Conservation (phyloP, 371 early-diverging fungal genomes). For the Dinochytrium kinnereticum region DNA sequence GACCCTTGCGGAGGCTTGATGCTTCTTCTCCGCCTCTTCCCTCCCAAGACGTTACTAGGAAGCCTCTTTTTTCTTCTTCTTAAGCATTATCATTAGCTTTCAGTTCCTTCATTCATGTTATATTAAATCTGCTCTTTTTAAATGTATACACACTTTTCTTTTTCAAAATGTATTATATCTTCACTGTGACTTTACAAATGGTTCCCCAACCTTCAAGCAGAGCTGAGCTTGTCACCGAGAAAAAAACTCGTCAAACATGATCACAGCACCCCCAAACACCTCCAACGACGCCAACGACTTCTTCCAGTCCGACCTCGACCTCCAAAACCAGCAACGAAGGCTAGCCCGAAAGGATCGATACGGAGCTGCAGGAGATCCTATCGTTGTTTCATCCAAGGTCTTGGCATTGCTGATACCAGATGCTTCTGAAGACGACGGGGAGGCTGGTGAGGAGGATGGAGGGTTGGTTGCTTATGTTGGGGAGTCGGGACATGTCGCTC, state of each 20-base stretch:
- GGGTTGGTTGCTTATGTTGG: constrained; percentile 55
- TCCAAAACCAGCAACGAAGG: constrained; percentile 61
- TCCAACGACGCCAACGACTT: constrained; percentile 66
- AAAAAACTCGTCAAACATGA: neutral
- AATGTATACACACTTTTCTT: no score
- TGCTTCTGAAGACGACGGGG: neutral
- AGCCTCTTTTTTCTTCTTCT: no score
- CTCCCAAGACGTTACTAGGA: no score
- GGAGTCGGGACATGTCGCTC: constrained; percentile 66
- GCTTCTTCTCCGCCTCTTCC: no score
- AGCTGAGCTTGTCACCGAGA: no score
- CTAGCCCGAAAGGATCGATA: constrained; percentile 60
- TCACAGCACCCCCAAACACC: constrained; percentile 18
- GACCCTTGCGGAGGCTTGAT: no score
- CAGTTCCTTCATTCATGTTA: no score
- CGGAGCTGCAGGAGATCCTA: constrained; percentile 56
- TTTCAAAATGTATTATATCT: no score
- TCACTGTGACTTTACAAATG: no score
- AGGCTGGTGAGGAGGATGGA: neutral
- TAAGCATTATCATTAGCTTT: no score
- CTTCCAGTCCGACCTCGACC: constrained; percentile 79
- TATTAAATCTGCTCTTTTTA: no score
- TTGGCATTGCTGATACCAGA: constrained; percentile 53
- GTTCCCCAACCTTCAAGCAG: no score
- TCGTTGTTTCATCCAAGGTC: constrained; percentile 68